These are phyloP conservation scores for Mycena maculata DNA, from an alignment of 768 basidiomycete genomes.

Conservation along the genomic window DNA sequence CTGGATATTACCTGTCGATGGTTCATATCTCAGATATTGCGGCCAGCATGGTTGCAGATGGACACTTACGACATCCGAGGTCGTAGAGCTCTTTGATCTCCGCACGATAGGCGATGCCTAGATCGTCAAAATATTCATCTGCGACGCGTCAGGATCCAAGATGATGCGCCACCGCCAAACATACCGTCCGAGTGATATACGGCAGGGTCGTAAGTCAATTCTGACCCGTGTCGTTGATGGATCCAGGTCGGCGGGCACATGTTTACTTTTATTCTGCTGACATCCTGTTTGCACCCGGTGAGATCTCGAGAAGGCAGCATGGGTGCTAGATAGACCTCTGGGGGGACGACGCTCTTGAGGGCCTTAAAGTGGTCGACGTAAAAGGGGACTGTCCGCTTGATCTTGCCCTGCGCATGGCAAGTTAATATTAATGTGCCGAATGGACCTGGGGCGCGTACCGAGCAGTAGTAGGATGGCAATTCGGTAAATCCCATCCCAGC, in stretches of 20 bases:
- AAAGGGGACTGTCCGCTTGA: slow-evolving; percentile 69
- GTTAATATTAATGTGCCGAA: slow-evolving; percentile 36
- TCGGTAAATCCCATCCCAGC: slow-evolving; percentile 52
- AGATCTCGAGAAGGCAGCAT: slow-evolving; percentile 14
- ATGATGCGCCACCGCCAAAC: slow-evolving; percentile 20
- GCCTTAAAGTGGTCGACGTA: slow-evolving; percentile 73
- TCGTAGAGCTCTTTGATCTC: slow-evolving; percentile 62
- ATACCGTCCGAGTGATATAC: slow-evolving; percentile 72
- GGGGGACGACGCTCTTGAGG: slow-evolving; percentile 65
- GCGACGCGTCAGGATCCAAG: neutral
- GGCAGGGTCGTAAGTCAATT: slow-evolving; percentile 64
- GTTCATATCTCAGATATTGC: slow-evolving; percentile 10
- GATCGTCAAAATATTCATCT: slow-evolving; percentile 65
- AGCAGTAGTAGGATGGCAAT: slow-evolving; percentile 56
- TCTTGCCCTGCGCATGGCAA: slow-evolving; percentile 62
- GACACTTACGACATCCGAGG: slow-evolving; percentile 58
- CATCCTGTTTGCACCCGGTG: slow-evolving; percentile 55
- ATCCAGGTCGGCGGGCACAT: slow-evolving; percentile 80
- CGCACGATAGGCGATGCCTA: slow-evolving; percentile 59
- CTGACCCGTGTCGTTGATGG: slow-evolving; percentile 73
- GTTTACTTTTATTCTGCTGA: slow-evolving; percentile 76
- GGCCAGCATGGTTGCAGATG: neutral
- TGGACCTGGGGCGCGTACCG: slow-evolving; percentile 42
- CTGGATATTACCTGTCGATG: slow-evolving; percentile 61
- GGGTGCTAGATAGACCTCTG: slow-evolving; percentile 53